Conservation (phyloP, 495 filamentous ascomycete genomes). For the Amniculicola lignicola region DNA sequence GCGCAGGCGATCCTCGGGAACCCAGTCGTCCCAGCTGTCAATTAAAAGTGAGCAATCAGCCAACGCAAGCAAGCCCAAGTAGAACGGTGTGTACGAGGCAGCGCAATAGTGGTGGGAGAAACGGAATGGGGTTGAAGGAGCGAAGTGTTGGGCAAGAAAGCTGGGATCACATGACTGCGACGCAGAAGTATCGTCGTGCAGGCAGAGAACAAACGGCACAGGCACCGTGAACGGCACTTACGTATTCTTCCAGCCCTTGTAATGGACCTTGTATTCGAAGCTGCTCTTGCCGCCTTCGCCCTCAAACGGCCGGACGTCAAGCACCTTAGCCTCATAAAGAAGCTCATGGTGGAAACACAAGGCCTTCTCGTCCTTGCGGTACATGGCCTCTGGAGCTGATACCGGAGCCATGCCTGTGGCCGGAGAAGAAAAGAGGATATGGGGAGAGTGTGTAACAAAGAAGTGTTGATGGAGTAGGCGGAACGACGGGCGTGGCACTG, state of each 20-base stretch:
- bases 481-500: background rate
- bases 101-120: too few relatives aligned
- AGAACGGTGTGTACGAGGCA: background rate
- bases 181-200: too few relatives aligned
- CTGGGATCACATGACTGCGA: too few relatives aligned
- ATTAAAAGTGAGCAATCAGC: slow-evolving; percentile 5
- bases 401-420: slow-evolving; percentile 60
- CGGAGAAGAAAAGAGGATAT: too few relatives aligned
- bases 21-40: slow-evolving; percentile 94
- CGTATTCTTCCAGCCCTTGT: slow-evolving; percentile 99
- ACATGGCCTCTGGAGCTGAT: slow-evolving; percentile 52
- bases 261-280: slow-evolving; percentile 87
- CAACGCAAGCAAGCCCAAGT: background rate
- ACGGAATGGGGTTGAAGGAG: too few relatives aligned
- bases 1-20: slow-evolving; percentile 86
- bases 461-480: background rate
- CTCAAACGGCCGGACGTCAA: slow-evolving; percentile 66
- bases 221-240: too few relatives aligned
- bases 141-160: too few relatives aligned
- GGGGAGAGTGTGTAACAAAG: background rate
- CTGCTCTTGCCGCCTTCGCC: slow-evolving; percentile 69
- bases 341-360: slow-evolving; percentile 96
- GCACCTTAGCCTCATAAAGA: slow-evolving; percentile 93
- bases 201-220: too few relatives aligned
- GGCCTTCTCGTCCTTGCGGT: slow-evolving; percentile 84